Evolutionary conservation across 2,329 filamentous ascomycete species (phyloP), one percentile per base, ranked within the genome.

Genomic region (Raffaelea deltoideospora): DNA sequence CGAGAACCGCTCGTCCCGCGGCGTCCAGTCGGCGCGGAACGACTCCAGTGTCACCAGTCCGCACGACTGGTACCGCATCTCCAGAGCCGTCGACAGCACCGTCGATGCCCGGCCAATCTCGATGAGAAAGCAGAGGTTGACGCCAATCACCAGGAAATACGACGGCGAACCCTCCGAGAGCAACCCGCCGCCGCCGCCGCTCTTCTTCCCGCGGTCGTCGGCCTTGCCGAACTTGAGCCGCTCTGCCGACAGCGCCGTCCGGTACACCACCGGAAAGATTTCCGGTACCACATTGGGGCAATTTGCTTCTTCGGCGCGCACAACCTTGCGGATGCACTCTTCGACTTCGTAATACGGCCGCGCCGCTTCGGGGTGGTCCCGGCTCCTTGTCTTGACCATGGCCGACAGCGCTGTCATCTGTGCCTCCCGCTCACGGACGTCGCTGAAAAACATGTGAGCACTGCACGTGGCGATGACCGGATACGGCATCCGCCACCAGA

Each of bases 1-100:
- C 26, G 64, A 59, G 45, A 74, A 73, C 14, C 69, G 58, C 49
- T 74, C 69, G 44, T 73, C 67, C 40, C 69, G 62, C 3, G 60
- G 57, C 3, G 55, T 53, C 45, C 66, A 64, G 23, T 67, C 66
- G 2, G 67, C 65, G 37, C 59, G 60, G 42, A 73, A 64, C 14
- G 57, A 57, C 38, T 67, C 64, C 37, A 74, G 53, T 0, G 62
- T 68, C 7, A 71, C 63, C 20, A 71, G 53, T 1, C 69, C 69
- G 41, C 66, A 71, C 2, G 59, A 59, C 34, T 60, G 57, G n/a
- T 64, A 58, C 40, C 58, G 65, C 23, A 65, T 55, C 6, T 63
- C 60, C n/a, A 67, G 45, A 9, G 50, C 53, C n/a, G 69, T 63
- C 5, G 60, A 56, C 4, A 60, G 55, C 3, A 54, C 48, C 14